Conservation (phyloP, 2,329 filamentous ascomycete species). For the Neonectria faginata region DNA sequence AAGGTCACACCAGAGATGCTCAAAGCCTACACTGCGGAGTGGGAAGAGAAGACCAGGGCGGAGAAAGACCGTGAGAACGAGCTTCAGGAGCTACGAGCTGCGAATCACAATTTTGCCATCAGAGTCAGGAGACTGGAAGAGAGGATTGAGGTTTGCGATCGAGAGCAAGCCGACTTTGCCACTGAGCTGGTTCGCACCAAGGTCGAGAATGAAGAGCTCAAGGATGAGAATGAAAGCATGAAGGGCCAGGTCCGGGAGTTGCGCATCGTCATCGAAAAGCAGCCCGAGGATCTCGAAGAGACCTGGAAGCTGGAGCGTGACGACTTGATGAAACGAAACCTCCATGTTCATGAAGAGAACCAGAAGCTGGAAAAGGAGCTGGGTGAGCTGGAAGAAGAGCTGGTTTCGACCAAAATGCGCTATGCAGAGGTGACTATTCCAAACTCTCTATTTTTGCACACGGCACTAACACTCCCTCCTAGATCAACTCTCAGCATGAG, state of each 20-base stretch:
- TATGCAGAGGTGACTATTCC: constrained; percentile 84
- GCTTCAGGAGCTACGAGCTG: constrained; percentile 76
- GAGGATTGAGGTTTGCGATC: constrained; percentile 86
- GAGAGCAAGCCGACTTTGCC: constrained; percentile 89
- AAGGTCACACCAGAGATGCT: constrained; percentile 87
- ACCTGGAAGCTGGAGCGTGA: constrained; percentile 88
- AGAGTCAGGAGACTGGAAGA: constrained; percentile 89
- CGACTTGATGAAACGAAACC: constrained; percentile 89
- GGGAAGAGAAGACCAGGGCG: constrained; percentile 88
- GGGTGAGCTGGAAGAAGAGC: constrained; percentile 89
- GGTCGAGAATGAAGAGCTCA: constrained; percentile 90
- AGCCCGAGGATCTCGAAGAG: constrained; percentile 88
- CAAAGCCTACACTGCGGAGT: constrained; percentile 83
- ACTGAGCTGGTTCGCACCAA: constrained; percentile 93
- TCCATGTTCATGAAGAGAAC: constrained; percentile 95
- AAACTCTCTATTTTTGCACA: background rate
- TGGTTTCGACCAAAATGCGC: constrained; percentile 94
- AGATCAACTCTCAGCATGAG: constrained; percentile 80
- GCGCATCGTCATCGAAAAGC: constrained; percentile 86
- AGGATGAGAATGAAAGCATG: constrained; percentile 89
- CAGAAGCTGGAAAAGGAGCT: constrained; percentile 87
- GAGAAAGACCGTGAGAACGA: constrained; percentile 88
- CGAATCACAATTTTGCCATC: constrained; percentile 74
- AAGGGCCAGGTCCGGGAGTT: constrained; percentile 88
- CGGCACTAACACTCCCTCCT: constrained; percentile 33